Percentiles rank a stretch among this genome's conserved stretches.
Conservation (phyloP, 2,329 filamentous ascomycete species). For the Colletotrichum spinosum region DNA sequence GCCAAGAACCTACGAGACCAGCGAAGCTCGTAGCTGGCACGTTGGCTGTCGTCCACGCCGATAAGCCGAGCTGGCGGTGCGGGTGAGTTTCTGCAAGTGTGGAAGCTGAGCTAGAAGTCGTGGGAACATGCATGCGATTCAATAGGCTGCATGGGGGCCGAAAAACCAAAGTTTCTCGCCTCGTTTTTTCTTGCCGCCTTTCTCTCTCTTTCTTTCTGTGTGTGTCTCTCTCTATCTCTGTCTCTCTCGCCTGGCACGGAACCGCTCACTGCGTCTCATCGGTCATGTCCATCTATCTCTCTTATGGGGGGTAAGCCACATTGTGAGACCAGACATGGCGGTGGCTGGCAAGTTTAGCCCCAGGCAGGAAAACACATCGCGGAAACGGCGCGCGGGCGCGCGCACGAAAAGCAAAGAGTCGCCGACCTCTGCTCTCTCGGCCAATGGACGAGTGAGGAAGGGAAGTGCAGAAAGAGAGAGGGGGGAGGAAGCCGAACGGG, state of each 20-base stretch:
- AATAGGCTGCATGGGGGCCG: neutral
- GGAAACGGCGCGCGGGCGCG: neutral
- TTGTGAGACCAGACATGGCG: no score
- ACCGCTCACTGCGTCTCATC: no score
- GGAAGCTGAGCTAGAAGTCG: constrained; percentile 7
- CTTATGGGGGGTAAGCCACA: no score
- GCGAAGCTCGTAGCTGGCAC: neutral
- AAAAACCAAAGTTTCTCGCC: neutral
- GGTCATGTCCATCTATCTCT: no score
- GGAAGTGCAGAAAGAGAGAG: neutral
- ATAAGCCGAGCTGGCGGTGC: no score
- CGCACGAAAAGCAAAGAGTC: neutral
- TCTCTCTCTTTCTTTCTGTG: no score
- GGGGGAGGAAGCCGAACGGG: neutral
- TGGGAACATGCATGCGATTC: neutral
- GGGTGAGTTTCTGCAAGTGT: neutral
- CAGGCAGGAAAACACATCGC: constrained; percentile 8
- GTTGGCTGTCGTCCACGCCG: no score
- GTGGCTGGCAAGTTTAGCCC: neutral
- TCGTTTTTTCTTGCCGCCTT: neutral
- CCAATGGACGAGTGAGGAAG: neutral
- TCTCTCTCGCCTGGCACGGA: no score
- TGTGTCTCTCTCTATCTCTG: no score
- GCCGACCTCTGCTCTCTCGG: neutral
- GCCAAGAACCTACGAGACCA: constrained; percentile 2